Conservation (phyloP, 768 basidiomycete species). For the Panellus pusillus region DNA sequence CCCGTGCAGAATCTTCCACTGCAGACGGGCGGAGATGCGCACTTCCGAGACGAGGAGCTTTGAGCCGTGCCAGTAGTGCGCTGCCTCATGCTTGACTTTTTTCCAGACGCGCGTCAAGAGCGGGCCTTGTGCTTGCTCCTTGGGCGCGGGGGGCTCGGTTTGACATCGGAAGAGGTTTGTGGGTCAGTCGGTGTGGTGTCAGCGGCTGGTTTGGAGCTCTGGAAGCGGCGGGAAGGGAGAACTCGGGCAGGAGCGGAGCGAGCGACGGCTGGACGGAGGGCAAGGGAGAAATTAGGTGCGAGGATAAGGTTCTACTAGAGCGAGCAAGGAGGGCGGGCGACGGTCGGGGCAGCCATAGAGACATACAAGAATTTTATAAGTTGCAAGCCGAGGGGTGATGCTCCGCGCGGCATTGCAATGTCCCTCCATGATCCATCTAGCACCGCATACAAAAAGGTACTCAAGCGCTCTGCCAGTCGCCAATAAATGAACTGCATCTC, state of each 20-base stretch:
- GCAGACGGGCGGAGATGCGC: slow-evolving; percentile 81
- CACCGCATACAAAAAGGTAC: slow-evolving; percentile 53
- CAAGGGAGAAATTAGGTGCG: slow-evolving; percentile 26
- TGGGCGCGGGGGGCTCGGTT: slow-evolving; percentile 51
- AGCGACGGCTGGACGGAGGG: slow-evolving; percentile 22
- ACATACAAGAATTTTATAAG: slow-evolving; percentile 45
- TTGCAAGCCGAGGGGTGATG: background rate
- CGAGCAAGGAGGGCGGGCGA: slow-evolving; percentile 44
- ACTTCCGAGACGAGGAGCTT: slow-evolving; percentile 95
- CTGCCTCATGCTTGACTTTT: slow-evolving; percentile 91
- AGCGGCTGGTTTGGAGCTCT: slow-evolving; percentile 34
- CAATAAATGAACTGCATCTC: slow-evolving; percentile 29
- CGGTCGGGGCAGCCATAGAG: slow-evolving; percentile 72
- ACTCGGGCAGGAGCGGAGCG: slow-evolving; percentile 6
- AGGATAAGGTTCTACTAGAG: slow-evolving; percentile 32
- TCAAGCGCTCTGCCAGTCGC: background rate
- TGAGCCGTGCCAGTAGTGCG: slow-evolving; percentile 96
- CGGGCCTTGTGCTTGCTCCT: slow-evolving; percentile 41
- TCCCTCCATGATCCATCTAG: slow-evolving; percentile 45
- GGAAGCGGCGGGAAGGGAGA: slow-evolving; percentile 29
- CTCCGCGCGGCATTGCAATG: background rate
- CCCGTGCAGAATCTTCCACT: slow-evolving; percentile 92
- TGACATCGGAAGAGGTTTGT: slow-evolving; percentile 39
- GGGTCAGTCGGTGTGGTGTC: slow-evolving; percentile 22
- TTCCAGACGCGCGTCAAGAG: slow-evolving; percentile 76